Conservation (phyloP, 164 flowering plant genomes). For the Tetracentron sinense region DNA sequence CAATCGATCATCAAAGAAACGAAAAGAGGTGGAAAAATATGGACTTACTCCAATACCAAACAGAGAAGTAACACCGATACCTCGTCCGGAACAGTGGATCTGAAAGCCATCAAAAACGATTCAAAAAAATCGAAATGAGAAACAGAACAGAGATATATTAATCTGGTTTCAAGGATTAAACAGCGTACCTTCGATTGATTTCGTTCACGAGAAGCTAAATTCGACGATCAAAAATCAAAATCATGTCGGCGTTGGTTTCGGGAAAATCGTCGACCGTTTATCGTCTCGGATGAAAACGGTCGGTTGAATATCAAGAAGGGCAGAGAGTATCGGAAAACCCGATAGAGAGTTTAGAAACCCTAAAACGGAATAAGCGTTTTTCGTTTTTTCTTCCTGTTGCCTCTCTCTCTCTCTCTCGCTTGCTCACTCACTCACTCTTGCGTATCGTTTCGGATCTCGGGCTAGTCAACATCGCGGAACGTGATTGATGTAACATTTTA, state of each 20-base stretch:
- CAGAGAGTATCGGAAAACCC: slow-evolving; percentile 12
- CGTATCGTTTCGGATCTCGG: slow-evolving; percentile 18
- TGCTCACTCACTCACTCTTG: not conserved
- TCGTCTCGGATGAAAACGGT: slow-evolving; percentile 8
- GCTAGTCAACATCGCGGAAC: slow-evolving; percentile 8
- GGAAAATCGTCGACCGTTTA: slow-evolving; percentile 11
- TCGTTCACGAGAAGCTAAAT: not conserved
- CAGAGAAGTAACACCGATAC: not conserved
- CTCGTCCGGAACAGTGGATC: not conserved
- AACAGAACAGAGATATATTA: not conserved
- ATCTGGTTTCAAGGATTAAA: slow-evolving; percentile 1
- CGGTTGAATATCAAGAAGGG: not conserved
- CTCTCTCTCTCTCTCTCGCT: not conserved
- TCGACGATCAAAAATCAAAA: not conserved
- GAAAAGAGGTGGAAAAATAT: not conserved
- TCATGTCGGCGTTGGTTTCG: slow-evolving; percentile 5
- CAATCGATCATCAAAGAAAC: not conserved
- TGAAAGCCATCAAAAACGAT: slow-evolving; percentile 4
- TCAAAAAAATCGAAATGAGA: slow-evolving; percentile 3
- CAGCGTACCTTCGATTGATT: not conserved
- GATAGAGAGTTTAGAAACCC: slow-evolving; percentile 10
- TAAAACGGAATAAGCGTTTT: not conserved
- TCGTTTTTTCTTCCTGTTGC: not conserved
- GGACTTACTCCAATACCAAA: slow-evolving; percentile 11
- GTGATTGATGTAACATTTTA: slow-evolving; percentile 1